Evolutionary conservation across 495 filamentous ascomycete species (phyloP), one percentile per base, ranked within the genome.

Genomic region (Penicillium nucicola): DNA sequence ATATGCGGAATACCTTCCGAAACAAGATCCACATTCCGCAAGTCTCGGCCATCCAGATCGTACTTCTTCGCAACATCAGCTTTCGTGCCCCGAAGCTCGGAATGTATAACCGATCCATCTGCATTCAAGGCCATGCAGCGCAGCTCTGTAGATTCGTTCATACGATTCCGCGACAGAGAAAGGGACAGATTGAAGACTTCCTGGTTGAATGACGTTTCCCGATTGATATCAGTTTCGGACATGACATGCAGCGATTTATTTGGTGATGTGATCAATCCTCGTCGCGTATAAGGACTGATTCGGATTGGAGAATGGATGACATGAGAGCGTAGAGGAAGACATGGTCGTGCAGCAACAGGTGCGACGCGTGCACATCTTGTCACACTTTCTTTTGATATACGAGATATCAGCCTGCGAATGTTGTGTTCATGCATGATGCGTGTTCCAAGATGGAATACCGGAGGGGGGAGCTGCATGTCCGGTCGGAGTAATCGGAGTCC

Each of bases 1-100:
- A 68, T 53, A 48, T 70, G 63, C 5, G 67, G 65, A 19, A 61
- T 49, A 11, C 65, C 65, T 14, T 56, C 48, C 0, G 67, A 68
- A 1, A 56, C 56, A 20, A 65, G 56, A 35, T 72, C 67, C 2
- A 62, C 45, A 15, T 52, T 56, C 5, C 65, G 56, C 18, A 70
- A 40, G 42, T 70, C 67, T 0, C 67, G 62, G 0, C 42, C 51
- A 38, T 60, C 56, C 11, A 68, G 15, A 0, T 53, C 58, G 33
- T 64, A 66, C 18, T 40, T 37, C 4, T 54, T 44, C 1, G 57
- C 57, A 2, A 68, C 40, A 5, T 49, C 47, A 1, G 58, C 55
- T 39, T 66, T 68, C 3, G 62, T 68, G 7, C 47, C 47, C 9
- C 37, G 37, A 10, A 33, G 20, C 1, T 41, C 28, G 7, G 31